Conservation (phyloP, 2,329 filamentous ascomycete genomes). For the Aspergillus sp. region DNA sequence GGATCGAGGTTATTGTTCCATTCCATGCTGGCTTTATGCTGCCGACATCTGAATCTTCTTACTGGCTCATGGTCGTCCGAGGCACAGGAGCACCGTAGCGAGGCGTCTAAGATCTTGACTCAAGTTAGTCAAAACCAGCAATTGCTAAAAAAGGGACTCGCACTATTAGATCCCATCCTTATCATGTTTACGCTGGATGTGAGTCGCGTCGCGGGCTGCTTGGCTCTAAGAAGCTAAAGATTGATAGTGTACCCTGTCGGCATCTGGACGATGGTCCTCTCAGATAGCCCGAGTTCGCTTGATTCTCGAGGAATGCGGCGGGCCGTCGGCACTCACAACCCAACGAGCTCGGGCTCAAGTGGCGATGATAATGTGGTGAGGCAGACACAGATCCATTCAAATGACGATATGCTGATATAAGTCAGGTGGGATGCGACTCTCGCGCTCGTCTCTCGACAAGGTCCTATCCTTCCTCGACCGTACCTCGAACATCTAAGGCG, state of each 20-base stretch:
- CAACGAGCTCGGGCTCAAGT: conserved; percentile 29
- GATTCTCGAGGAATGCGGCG: conserved; percentile 24
- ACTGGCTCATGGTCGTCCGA: conserved; percentile 11
- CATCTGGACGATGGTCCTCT: conserved; percentile 29
- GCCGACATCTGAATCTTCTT: conserved; percentile 30
- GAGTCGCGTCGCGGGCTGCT: neutral
- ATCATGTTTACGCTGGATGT: conserved; percentile 37
- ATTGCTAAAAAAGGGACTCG: neutral
- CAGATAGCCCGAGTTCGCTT: conserved; percentile 26
- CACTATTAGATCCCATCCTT: conserved; percentile 28
- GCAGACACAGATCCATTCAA: accelerated
- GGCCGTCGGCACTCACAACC: conserved; percentile 12
- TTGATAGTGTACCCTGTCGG: conserved; percentile 33
- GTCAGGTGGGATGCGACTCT: conserved; percentile 31
- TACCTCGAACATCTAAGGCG: conserved; percentile 22
- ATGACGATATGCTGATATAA: neutral
- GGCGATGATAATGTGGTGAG: conserved; percentile 33
- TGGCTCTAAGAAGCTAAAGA: neutral
- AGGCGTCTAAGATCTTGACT: conserved; percentile 26
- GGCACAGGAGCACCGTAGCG: conserved; percentile 11
- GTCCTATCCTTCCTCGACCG: conserved; percentile 23
- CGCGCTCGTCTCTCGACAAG: conserved; percentile 31
- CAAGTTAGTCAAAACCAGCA: conserved; percentile 11
- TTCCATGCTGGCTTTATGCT: conserved; percentile 24
- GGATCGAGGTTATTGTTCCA: conserved; percentile 32